A percentile compares a stretch with the other conserved stretches of the same genome.
Conservation (phyloP, 306 rosid genomes). For the Casuarina cunninghamiana region DNA sequence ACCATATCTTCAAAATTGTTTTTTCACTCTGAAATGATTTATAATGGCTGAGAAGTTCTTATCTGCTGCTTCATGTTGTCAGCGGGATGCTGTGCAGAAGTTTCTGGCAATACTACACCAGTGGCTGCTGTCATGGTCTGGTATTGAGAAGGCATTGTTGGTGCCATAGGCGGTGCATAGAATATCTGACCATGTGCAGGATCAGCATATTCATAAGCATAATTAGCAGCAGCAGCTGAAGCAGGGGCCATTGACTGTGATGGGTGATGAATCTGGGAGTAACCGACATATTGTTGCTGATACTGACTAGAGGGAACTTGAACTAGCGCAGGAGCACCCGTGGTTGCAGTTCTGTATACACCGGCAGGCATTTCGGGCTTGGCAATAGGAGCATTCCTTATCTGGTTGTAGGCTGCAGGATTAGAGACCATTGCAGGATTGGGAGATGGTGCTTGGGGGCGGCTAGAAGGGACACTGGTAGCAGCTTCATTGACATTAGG, state of each 20-base stretch:
- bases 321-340: slow-evolving; percentile 62
- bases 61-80: slow-evolving; percentile 84
- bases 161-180: slow-evolving; percentile 78
- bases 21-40: slow-evolving; percentile 42
- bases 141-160: slow-evolving; percentile 76
- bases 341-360: slow-evolving; percentile 63
- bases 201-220: slow-evolving; percentile 66
- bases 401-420: slow-evolving; percentile 53
- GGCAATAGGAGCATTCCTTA: slow-evolving; percentile 58
- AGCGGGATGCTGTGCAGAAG: slow-evolving; percentile 63
- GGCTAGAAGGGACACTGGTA: slow-evolving; percentile 45
- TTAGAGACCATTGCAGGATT: slow-evolving; percentile 54
- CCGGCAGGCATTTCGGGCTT: slow-evolving; percentile 67
- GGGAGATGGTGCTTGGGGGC: slow-evolving; percentile 56
- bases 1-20: slow-evolving; percentile 80
- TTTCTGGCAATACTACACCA: slow-evolving; percentile 52
- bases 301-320: slow-evolving; percentile 79
- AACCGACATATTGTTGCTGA: slow-evolving; percentile 75
- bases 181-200: slow-evolving; percentile 73
- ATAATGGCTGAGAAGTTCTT: slow-evolving; percentile 70
- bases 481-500: slow-evolving; percentile 60
- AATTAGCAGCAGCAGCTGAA: slow-evolving; percentile 50
- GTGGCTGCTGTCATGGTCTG: slow-evolving; percentile 76
- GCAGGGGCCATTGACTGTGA: slow-evolving; percentile 68
- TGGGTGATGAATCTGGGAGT: slow-evolving; percentile 81